phyloP scores from a whole-genome alignment of 192 early-diverging fungal genomes.

The Entophlyctis helioformis region DNA sequence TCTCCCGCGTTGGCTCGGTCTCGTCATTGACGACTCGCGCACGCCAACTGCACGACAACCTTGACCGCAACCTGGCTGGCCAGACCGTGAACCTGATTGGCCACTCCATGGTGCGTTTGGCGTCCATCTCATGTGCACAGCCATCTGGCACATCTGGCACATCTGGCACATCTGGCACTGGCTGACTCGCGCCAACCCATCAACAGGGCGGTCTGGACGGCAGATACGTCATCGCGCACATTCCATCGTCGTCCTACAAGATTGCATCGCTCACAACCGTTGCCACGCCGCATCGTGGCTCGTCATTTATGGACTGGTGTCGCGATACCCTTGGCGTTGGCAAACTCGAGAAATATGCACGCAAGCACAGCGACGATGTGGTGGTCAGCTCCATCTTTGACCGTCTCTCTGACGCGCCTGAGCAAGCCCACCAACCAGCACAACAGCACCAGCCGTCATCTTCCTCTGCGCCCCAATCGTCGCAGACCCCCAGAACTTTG shows the following conservation, averaged over 20 bases:
- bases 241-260: slow-evolving; percentile 48
- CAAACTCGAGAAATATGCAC: slow-evolving; percentile 21
- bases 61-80: slow-evolving; percentile 42
- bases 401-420: too few relatives aligned
- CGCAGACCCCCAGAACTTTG: too few relatives aligned
- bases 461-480: too few relatives aligned
- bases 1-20: slow-evolving; percentile 66
- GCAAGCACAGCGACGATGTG: slow-evolving; percentile 19
- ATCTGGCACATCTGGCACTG: too few relatives aligned
- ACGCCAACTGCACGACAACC: slow-evolving; percentile 53
- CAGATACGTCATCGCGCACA: slow-evolving; percentile 79
- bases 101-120: slow-evolving; percentile 81
- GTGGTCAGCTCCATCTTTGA: slow-evolving; percentile 11
- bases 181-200: too few relatives aligned
- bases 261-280: slow-evolving; percentile 80
- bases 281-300: slow-evolving; percentile 88
- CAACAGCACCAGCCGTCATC: too few relatives aligned
- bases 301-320: slow-evolving; percentile 90
- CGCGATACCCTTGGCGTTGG: slow-evolving; percentile 77
- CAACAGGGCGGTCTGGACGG: slow-evolving; percentile 81
- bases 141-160: too few relatives aligned
- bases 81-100: slow-evolving; percentile 74
- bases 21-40: slow-evolving; percentile 60
- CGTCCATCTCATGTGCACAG: too few relatives aligned
- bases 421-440: too few relatives aligned